Evolutionary conservation across 345 rosid species (phyloP).

Genomic region (Eucalyptus fibrosa): DNA sequence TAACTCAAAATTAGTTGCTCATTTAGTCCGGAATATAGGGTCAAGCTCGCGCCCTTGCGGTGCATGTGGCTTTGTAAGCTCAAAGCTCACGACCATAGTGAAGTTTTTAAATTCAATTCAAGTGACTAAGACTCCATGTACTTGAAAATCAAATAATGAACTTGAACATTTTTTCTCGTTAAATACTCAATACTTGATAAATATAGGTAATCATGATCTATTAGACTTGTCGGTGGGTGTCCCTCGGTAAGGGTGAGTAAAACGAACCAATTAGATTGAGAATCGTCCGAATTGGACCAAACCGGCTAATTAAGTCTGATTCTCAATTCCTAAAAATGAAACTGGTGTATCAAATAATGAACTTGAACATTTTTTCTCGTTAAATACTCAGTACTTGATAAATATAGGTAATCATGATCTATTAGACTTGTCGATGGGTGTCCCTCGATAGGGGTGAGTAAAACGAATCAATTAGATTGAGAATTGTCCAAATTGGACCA

Average conservation of each 20-base stretch:
- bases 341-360: not conserved
- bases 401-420: not conserved
- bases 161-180: no score
- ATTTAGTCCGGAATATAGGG: not conserved
- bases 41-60: not conserved
- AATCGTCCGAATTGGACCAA: no score
- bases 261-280: no score
- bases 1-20: not conserved
- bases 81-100: not conserved
- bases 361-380: not conserved
- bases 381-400: not conserved
- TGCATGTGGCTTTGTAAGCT: not conserved
- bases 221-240: no score
- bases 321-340: no score
- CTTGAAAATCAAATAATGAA: no score
- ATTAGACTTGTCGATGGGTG: not conserved
- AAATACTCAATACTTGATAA: no score
- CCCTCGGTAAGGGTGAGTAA: no score
- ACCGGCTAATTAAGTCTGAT: no score
- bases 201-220: no score
- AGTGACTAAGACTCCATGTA: not conserved
- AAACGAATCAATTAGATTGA: no score
- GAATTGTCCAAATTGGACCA: no score
- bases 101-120: not conserved
- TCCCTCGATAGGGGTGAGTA: rapidly evolving